Evolutionary conservation across 2,329 filamentous ascomycete genomes (phyloP).

Genomic region (Alternaria solani): DNA sequence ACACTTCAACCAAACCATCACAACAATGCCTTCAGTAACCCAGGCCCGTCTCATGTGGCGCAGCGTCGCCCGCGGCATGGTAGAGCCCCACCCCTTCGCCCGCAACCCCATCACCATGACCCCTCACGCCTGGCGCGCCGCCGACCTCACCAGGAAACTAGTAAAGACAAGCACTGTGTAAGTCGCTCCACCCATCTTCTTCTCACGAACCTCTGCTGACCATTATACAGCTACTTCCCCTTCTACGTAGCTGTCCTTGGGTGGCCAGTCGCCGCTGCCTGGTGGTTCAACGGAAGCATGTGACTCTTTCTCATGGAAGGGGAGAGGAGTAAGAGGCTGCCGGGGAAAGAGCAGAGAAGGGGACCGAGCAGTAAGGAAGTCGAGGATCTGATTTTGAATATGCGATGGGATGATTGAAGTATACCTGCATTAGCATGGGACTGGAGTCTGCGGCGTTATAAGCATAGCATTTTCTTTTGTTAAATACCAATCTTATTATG

Average conservation of each 20-base stretch:
- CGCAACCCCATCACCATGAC: slow-evolving; percentile 39
- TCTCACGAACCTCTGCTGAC: slow-evolving; percentile 2
- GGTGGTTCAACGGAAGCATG: slow-evolving; percentile 39
- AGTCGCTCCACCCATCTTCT: slow-evolving; percentile 10
- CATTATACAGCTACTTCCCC: slow-evolving; percentile 37
- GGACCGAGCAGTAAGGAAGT: slow-evolving; percentile 32
- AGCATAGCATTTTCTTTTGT: background rate
- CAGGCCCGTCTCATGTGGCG: slow-evolving; percentile 44
- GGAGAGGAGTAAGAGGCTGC: background rate
- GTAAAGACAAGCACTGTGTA: slow-evolving; percentile 39
- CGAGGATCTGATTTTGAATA: slow-evolving; percentile 36
- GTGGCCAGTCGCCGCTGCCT: slow-evolving; percentile 43
- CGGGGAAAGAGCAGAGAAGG: slow-evolving; percentile 1
- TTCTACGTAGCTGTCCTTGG: slow-evolving; percentile 39
- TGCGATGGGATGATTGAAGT: slow-evolving; percentile 41
- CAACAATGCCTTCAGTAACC: slow-evolving; percentile 43
- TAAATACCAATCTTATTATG: background rate
- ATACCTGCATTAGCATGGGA: background rate
- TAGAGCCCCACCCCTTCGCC: slow-evolving; percentile 48
- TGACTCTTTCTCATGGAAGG: slow-evolving; percentile 36
- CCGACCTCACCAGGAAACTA: slow-evolving; percentile 32
- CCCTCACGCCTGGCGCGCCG: slow-evolving; percentile 36
- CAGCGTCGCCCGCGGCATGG: slow-evolving; percentile 42
- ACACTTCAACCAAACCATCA: background rate
- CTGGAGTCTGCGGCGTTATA: background rate